Evolutionary conservation across 345 rosid genomes (phyloP), one percentile per base, ranked within the genome.

Genomic region (Rubroshorea leprosula): DNA sequence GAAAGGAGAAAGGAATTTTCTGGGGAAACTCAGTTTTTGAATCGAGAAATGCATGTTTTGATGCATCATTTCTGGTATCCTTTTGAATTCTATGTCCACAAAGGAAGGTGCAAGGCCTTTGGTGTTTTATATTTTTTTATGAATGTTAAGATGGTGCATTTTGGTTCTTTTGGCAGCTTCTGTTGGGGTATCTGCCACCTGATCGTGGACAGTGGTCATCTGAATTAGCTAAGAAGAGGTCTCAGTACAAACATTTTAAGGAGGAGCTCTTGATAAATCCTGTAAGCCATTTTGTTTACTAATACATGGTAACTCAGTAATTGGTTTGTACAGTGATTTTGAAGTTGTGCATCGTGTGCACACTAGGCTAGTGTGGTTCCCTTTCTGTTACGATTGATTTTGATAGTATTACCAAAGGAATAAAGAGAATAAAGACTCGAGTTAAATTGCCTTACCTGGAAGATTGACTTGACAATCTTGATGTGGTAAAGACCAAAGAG

Each of bases 201-300:
- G 98, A 92, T 72, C 91, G 89, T 6, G 76, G 74, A 13, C 74
- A 82, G 10, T 92, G 98, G 97, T 73, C 81, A 8, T 71, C 85
- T 55, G 98, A 92, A 66, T 67, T 92, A 70, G 78, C 90, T 41
- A 92, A 83, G 82, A 92, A 75, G 74, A 83, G 98, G 73, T 77
- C 87, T 31, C 97, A 92, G 76, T 92, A 86, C 82, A 81, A 70
- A 77, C 87, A 76, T 60, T 89, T 92, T 64, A 92, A 89, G 71
- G 89, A 80, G 11, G 98, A 92, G 66, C 95, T 92, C 61, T 68
- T 92, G 63, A 84, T 89, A 87, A 92, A 92, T 57, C 98, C 98
- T 72, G 98, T 92, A 80, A 75, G 93, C 72, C 25, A 39, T 22
- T 44, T 63, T 50, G 57, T 49, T 35, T 6, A 45, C 25, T 18